A percentile compares a stretch with the other conserved stretches of the same genome.
Conservation (phyloP, 371 early-diverging fungal species). For the Choanephora cucurbitarum region DNA sequence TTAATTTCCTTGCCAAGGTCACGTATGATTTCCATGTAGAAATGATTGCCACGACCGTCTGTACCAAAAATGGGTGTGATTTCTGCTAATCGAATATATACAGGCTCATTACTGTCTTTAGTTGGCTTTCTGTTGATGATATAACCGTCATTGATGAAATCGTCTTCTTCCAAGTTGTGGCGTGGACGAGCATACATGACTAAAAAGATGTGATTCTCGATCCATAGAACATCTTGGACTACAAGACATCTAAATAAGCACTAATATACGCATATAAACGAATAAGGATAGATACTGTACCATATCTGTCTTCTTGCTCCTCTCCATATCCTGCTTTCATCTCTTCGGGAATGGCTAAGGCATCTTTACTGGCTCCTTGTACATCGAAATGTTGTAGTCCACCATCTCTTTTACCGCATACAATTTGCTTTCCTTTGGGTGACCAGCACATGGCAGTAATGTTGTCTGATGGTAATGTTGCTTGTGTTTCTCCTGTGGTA, state of each 20-base stretch:
- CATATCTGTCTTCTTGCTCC: slow-evolving; percentile 29
- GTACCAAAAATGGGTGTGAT: slow-evolving; percentile 38
- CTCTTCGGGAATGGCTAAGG: slow-evolving; percentile 20
- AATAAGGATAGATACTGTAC: too few species aligned
- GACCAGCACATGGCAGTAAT: slow-evolving; percentile 55
- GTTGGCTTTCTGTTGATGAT: slow-evolving; percentile 37
- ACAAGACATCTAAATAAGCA: too few species aligned
- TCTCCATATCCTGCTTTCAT: slow-evolving; percentile 26
- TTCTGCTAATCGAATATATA: slow-evolving; percentile 40
- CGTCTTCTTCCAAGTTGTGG: slow-evolving; percentile 18
- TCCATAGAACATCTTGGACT: slow-evolving; percentile 50
- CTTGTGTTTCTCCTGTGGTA: slow-evolving; percentile 20
- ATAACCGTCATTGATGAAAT: slow-evolving; percentile 32
- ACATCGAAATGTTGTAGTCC: slow-evolving; percentile 37
- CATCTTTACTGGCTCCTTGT: slow-evolving; percentile 31
- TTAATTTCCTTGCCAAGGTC: slow-evolving; percentile 37
- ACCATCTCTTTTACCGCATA: slow-evolving; percentile 46
- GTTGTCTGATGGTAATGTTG: slow-evolving; percentile 24
- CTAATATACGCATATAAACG: too few species aligned
- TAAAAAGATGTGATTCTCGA: slow-evolving; percentile 43
- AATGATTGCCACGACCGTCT: slow-evolving; percentile 37
- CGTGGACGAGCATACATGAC: slow-evolving; percentile 31
- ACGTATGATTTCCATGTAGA: slow-evolving; percentile 47
- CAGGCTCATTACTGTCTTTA: slow-evolving; percentile 6
- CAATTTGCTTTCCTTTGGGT: slow-evolving; percentile 58